Evolutionary conservation across 129 eudicot genomes (phyloP).

Genomic region (Silybum marianum): DNA sequence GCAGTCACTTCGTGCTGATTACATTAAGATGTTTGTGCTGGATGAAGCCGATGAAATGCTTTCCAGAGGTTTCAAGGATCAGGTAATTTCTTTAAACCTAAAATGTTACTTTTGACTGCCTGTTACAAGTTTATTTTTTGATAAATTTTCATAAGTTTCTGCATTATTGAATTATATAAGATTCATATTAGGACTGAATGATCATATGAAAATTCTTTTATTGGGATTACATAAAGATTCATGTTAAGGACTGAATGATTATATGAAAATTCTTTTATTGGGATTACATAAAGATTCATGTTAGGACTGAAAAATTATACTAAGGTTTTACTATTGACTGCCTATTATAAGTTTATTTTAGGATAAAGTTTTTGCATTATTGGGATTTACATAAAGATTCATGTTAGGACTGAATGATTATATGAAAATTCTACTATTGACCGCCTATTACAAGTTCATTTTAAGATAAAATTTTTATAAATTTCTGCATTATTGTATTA

Average conservation of each 20-base stretch:
- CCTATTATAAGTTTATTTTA: neutral
- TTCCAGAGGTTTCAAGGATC: conserved; percentile 64
- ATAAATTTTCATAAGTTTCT: neutral
- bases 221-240: neutral
- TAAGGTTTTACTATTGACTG: neutral
- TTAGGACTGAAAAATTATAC: too few species aligned
- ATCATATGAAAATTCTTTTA: too few species aligned
- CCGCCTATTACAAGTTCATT: neutral
- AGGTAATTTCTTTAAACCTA: conserved; percentile 26
- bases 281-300: neutral
- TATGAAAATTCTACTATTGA: neutral
- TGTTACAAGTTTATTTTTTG: neutral
- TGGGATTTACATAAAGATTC: neutral
- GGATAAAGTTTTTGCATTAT: neutral
- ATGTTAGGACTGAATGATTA: neutral
- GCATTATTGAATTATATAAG: neutral
- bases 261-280: too few species aligned
- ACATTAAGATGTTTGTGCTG: conserved; percentile 58
- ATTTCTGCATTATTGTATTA: too few species aligned
- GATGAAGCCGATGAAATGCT: conserved; percentile 72
- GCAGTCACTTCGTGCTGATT: conserved; percentile 56
- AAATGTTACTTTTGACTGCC: neutral
- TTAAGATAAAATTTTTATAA: neutral
- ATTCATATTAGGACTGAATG: neutral
- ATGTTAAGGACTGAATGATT: neutral